phyloP scores from a whole-genome alignment of 768 basidiomycete genomes.

The Boletus subcaerulescens region DNA sequence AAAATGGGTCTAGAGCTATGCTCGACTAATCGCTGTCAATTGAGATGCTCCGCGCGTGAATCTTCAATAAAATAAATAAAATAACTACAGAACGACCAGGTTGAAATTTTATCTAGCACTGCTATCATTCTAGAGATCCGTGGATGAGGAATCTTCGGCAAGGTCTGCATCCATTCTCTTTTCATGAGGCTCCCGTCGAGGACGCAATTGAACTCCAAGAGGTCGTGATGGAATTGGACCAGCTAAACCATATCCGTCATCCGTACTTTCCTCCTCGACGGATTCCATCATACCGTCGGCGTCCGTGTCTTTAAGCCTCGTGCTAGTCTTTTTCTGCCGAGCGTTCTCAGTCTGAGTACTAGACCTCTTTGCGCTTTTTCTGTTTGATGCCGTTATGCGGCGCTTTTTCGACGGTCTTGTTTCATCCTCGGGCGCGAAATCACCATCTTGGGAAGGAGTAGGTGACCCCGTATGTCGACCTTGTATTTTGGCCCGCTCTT shows the following conservation, averaged over 20 bases:
- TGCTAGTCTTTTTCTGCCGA: conserved; percentile 1
- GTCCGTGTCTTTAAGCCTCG: neutral
- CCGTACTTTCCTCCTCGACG: conserved; percentile 16
- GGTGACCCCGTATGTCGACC: conserved; percentile 14
- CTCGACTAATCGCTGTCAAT: conserved; percentile 2
- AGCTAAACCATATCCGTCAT: conserved; percentile 8
- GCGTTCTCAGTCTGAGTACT: neutral
- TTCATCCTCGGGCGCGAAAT: conserved; percentile 26
- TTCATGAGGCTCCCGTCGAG: conserved; percentile 40
- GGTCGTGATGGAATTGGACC: conserved; percentile 17
- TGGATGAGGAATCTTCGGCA: conserved; percentile 10
- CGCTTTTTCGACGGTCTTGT: conserved; percentile 33
- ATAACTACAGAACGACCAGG: neutral
- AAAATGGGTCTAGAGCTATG: neutral
- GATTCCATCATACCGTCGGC: neutral
- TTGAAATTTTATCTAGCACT: neutral
- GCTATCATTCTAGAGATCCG: conserved; percentile 3
- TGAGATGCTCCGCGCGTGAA: neutral
- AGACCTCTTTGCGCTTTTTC: conserved; percentile 4
- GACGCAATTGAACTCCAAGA: conserved; percentile 37
- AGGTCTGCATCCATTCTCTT: conserved; percentile 10
- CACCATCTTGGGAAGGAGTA: conserved; percentile 26
- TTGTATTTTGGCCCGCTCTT: conserved; percentile 31
- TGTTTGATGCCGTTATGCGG: conserved; percentile 19
- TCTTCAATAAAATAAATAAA: too few relatives aligned